Percentiles rank a stretch among this genome's conserved stretches.
Evolutionary conservation across 2,329 filamentous ascomycete species (phyloP).

Genomic region (Neofusicoccum umdonicola): DNA sequence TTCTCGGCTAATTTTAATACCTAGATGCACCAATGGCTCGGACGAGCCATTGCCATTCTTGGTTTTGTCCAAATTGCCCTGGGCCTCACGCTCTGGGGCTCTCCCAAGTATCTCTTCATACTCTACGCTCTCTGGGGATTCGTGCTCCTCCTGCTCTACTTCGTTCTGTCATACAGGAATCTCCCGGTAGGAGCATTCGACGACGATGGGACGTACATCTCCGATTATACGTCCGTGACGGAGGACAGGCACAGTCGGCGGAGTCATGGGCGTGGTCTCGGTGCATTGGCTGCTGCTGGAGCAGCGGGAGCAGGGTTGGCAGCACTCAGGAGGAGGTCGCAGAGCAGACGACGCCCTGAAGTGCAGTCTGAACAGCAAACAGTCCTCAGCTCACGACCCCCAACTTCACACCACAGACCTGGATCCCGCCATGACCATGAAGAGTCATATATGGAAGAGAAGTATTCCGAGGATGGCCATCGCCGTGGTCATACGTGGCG

Average conservation of each 20-base stretch:
- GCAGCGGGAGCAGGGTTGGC: conserved; percentile 59
- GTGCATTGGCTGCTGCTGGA: conserved; percentile 53
- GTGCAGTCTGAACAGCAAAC: conserved; percentile 27
- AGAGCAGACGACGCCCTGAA: conserved; percentile 39
- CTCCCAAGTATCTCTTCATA: conserved; percentile 79
- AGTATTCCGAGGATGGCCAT: conserved; percentile 33
- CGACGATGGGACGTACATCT: conserved; percentile 59
- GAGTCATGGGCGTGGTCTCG: conserved; percentile 39
- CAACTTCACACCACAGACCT: conserved; percentile 23
- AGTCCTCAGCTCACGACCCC: conserved; percentile 34
- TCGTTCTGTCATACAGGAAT: conserved; percentile 72
- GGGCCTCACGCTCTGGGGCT: conserved; percentile 88
- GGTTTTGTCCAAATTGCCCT: conserved; percentile 85
- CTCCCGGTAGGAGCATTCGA: conserved; percentile 55
- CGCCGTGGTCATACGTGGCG: conserved; percentile 41
- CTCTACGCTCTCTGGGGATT: conserved; percentile 78
- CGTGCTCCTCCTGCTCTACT: conserved; percentile 71
- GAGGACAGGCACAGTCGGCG: conserved; percentile 40
- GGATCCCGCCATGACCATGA: conserved; percentile 9
- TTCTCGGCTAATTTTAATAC: background rate
- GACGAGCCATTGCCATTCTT: conserved; percentile 72
- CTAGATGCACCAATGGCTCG: conserved; percentile 86
- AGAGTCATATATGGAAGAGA: conserved; percentile 38
- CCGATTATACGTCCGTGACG: conserved; percentile 51
- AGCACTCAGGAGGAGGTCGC: conserved; percentile 46